phyloP scores from a whole-genome alignment of 2,329 filamentous ascomycete species.

The Ilyonectria mors-panacis region DNA sequence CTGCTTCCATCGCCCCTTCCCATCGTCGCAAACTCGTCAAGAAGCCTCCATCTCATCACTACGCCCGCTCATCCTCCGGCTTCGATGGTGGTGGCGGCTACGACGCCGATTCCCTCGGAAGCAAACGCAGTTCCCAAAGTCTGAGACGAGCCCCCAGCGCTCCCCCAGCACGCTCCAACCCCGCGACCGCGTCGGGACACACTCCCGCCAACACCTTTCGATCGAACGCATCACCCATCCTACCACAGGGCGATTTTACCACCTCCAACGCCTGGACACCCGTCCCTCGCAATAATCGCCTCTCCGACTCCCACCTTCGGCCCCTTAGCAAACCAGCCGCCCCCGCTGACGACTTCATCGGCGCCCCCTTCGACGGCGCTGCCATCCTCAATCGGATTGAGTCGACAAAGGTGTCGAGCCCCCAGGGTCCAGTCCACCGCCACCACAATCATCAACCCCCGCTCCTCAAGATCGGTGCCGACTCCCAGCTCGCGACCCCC shows the following conservation, averaged over 20 bases:
- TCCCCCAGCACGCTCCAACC: constrained; percentile 64
- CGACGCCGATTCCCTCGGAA: constrained; percentile 71
- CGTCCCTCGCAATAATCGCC: constrained; percentile 46
- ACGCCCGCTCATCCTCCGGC: constrained; percentile 63
- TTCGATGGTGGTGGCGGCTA: constrained; percentile 62
- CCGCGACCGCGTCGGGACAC: constrained; percentile 65
- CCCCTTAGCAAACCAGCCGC: constrained; percentile 51
- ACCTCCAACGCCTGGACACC: constrained; percentile 51
- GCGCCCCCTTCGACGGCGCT: constrained; percentile 76
- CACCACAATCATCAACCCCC: constrained; percentile 52
- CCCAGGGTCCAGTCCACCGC: constrained; percentile 47
- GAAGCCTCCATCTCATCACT: constrained; percentile 69
- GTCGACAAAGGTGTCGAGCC: constrained; percentile 60
- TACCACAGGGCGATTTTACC: constrained; percentile 63
- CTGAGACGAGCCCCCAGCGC: constrained; percentile 74
- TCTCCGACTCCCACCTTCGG: constrained; percentile 47
- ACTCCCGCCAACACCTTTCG: constrained; percentile 57
- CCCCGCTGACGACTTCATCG: constrained; percentile 71
- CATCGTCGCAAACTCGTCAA: constrained; percentile 75
- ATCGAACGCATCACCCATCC: constrained; percentile 63
- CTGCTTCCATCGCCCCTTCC: constrained; percentile 61
- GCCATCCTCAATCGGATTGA: constrained; percentile 74
- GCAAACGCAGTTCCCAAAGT: constrained; percentile 75
- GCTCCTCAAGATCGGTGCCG: constrained; percentile 66
- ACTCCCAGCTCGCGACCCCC: constrained; percentile 66